These are phyloP conservation scores for Peronospora destructor DNA, from an alignment of 352 stramenopile genomes.

Conservation along the genomic window DNA sequence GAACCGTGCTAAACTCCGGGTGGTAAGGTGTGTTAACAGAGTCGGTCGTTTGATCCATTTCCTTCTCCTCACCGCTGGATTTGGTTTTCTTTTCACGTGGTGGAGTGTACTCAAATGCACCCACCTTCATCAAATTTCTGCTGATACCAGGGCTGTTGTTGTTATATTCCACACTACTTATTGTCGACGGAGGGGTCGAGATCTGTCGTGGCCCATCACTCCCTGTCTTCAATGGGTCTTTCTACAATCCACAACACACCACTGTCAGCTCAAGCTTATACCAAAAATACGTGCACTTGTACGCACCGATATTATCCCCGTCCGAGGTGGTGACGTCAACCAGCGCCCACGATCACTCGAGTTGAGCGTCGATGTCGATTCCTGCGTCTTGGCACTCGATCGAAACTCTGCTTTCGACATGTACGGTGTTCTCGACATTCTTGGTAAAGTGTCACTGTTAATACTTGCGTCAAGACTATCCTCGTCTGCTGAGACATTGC, in stretches of 20 bases:
- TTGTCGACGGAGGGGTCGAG: slow-evolving; percentile 51
- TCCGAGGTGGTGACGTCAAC: slow-evolving; percentile 50
- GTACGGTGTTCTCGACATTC: slow-evolving; percentile 62
- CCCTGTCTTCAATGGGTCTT: slow-evolving; percentile 12
- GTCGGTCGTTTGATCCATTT: slow-evolving; percentile 20
- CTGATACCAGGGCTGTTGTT: slow-evolving; percentile 59
- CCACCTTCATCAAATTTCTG: slow-evolving; percentile 78
- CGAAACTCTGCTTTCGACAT: slow-evolving; percentile 35
- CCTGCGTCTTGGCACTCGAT: slow-evolving; percentile 26
- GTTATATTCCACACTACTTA: slow-evolving; percentile 64
- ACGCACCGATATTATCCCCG: slow-evolving; percentile 42
- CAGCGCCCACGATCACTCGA: slow-evolving; percentile 45
- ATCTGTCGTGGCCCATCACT: slow-evolving; percentile 22
- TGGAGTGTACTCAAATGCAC: slow-evolving; percentile 70
- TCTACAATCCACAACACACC: slow-evolving; percentile 6
- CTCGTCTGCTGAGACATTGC: slow-evolving; percentile 33
- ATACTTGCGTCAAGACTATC: slow-evolving; percentile 57
- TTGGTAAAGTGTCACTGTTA: slow-evolving; percentile 51
- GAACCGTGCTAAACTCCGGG: slow-evolving; percentile 53
- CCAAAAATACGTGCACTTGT: not conserved
- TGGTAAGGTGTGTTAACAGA: slow-evolving; percentile 42
- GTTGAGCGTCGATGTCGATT: slow-evolving; percentile 38
- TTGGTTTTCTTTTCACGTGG: slow-evolving; percentile 30
- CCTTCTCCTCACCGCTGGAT: slow-evolving; percentile 11
- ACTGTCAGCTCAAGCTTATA: not conserved